These are phyloP conservation scores for Salix exigua DNA, from an alignment of 345 rosid genomes.

Conservation along the genomic window DNA sequence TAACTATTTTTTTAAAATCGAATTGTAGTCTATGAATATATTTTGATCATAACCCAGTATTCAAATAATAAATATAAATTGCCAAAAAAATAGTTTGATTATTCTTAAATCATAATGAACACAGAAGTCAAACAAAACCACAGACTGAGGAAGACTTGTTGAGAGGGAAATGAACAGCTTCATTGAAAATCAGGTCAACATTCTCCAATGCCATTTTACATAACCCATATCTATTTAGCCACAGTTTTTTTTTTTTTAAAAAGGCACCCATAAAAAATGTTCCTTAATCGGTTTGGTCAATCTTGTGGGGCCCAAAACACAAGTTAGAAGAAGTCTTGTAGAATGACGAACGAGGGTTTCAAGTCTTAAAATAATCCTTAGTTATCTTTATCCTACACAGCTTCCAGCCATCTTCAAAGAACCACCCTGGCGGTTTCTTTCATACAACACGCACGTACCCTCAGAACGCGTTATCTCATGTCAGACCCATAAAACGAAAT, in stretches of 20 bases:
- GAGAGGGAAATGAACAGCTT: not conserved
- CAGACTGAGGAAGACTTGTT: not conserved
- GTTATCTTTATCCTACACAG: not conserved
- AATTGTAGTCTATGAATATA: too few species aligned
- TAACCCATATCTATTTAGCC: not conserved
- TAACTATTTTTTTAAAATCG: too few species aligned
- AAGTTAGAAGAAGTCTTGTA: not conserved
- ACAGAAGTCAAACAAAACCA: not conserved
- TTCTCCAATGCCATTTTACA: not conserved
- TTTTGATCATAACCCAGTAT: too few species aligned
- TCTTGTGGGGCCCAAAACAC: not conserved
- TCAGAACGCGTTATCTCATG: conserved; percentile 16
- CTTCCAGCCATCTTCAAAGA: conserved; percentile 25
- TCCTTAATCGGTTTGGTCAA: not conserved
- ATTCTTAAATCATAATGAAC: too few species aligned
- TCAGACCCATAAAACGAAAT: conserved; percentile 1
- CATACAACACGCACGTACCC: not conserved
- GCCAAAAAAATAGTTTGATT: too few species aligned
- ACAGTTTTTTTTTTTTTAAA: too few species aligned
- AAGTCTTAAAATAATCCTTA: not conserved
- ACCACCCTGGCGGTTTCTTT: conserved; percentile 27
- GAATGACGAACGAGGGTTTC: not conserved
- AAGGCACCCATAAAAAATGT: too few species aligned
- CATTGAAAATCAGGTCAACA: not conserved
- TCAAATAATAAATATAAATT: too few species aligned